Base-by-base conservation (phyloP, 2,329 filamentous ascomycete genomes). In the Sclerotinia nivalis region DNA sequence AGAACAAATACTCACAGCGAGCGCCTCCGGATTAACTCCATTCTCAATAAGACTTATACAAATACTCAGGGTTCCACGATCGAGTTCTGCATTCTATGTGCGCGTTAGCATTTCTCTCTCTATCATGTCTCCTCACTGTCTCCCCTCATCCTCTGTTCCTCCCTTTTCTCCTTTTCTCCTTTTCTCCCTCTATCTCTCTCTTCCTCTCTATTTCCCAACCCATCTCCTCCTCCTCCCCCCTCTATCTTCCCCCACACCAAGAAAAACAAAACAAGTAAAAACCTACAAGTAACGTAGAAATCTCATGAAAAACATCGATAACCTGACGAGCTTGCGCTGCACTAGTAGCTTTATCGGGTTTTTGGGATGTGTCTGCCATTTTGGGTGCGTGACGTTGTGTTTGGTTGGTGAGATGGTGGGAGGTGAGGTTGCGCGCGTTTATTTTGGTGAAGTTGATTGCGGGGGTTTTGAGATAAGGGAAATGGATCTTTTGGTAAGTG, bases 21-120 rank as follows among this genome's bases (percentile, higher is more conserved):
- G 84, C 1, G 95, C 96, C 80, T 98, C 95, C 0, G 96, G 96
- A 78, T 97, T 97, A 43, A 98, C 93, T 20, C 96, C 96, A 78
- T 97, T 97, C 81, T 99, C 96, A 75, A 99, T 96, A 80, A 99
- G 87, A 68, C 93, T 97, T 71, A 98, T 95, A 81, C 96, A 99
- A 73, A 97, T 92, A 4, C 94, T 97, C 25, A 99, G 85, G 28
- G 94, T 93, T 68, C 93, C 91, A 45, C 95, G 89, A 80, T 97
- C 94, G 59, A 99, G 89, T 73, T 97, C 88, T 72, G 95, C 97
- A 82, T 98, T 97, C 95, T 98, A 71, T 22, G 25, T 25, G 28
- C 52, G 13, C 28, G 68, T 70, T 20, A 68, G 72, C 61, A 45
- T 28, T 25, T 43, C 12, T 45, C 5, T 45, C 9, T n/a, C 13